Conservation (phyloP, 2,329 filamentous ascomycete species). For the Penicillium paneum region DNA sequence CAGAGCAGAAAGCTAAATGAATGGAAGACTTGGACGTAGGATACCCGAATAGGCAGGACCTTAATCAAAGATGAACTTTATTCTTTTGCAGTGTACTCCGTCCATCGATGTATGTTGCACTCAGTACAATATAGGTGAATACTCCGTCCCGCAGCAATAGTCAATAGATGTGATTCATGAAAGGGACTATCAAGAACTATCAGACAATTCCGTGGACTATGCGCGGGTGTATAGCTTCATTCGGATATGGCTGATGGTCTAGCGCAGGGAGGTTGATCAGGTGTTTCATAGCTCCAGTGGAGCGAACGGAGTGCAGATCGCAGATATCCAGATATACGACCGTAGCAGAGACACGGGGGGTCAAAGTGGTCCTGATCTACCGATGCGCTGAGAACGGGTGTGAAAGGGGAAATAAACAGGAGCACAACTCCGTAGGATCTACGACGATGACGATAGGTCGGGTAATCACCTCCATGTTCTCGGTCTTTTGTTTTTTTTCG, state of each 20-base stretch:
- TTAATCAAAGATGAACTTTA: constrained; percentile 11
- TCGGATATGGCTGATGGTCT: background rate
- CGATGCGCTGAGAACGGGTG: background rate
- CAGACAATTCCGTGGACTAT: background rate
- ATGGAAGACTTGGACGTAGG: background rate
- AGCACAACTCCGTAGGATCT: background rate
- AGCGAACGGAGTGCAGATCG: constrained; percentile 4
- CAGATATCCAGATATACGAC: constrained; percentile 3
- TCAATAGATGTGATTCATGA: background rate
- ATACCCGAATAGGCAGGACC: constrained; percentile 16
- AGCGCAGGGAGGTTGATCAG: background rate
- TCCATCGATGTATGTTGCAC: background rate
- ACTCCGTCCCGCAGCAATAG: background rate
- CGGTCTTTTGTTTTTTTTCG: background rate
- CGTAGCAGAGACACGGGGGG: background rate
- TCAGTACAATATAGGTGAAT: background rate
- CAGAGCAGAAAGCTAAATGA: background rate
- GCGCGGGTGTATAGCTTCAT: constrained; percentile 4
- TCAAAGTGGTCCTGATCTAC: background rate
- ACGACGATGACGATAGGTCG: constrained; percentile 3
- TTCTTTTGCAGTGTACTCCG: background rate
- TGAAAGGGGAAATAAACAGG: background rate
- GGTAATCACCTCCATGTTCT: constrained; percentile 1
- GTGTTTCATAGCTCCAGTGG: constrained; percentile 5
- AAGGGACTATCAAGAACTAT: constrained; percentile 5